Conservation (phyloP, 108 stramenopile species). For the Cafeteria roenbergensis region DNA sequence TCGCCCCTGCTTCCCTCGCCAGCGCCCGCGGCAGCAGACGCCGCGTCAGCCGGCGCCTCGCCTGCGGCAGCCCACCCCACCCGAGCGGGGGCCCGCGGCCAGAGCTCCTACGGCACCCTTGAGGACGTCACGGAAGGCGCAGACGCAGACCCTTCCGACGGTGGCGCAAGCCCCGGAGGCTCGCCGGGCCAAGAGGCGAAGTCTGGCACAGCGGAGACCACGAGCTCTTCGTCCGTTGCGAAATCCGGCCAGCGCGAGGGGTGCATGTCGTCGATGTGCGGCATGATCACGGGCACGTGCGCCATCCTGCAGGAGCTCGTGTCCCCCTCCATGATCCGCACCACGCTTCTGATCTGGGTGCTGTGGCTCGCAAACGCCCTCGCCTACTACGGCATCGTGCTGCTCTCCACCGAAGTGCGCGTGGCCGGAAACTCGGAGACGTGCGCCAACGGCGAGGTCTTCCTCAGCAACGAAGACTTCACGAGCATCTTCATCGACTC, state of each 20-base stretch:
- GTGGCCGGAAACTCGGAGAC: background rate
- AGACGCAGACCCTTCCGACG: too few relatives aligned
- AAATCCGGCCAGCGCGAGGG: too few relatives aligned
- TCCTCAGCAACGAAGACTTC: background rate
- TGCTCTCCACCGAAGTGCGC: constrained; percentile 9
- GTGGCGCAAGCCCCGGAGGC: background rate
- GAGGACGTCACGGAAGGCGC: too few relatives aligned
- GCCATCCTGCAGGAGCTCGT: background rate
- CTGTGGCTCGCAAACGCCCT: constrained; percentile 15
- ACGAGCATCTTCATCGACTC: constrained; percentile 10
- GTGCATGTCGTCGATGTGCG: too few relatives aligned
- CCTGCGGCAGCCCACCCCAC: too few relatives aligned
- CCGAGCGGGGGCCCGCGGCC: too few relatives aligned
- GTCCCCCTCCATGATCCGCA: background rate
- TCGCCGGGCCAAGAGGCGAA: background rate
- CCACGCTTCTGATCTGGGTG: constrained; percentile 15
- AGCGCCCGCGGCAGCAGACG: too few relatives aligned
- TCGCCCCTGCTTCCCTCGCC: too few relatives aligned
- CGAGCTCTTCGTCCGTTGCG: background rate
- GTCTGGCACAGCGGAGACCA: background rate
- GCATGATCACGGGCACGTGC: too few relatives aligned
- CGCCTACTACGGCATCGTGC: constrained; percentile 19
- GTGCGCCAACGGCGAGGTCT: background rate
- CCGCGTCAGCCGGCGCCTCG: too few relatives aligned
- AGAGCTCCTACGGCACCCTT: too few relatives aligned